Evolutionary conservation across 2,329 filamentous ascomycete species (phyloP), one percentile per base, ranked within the genome.

Genomic region (Monosporascus ibericus): DNA sequence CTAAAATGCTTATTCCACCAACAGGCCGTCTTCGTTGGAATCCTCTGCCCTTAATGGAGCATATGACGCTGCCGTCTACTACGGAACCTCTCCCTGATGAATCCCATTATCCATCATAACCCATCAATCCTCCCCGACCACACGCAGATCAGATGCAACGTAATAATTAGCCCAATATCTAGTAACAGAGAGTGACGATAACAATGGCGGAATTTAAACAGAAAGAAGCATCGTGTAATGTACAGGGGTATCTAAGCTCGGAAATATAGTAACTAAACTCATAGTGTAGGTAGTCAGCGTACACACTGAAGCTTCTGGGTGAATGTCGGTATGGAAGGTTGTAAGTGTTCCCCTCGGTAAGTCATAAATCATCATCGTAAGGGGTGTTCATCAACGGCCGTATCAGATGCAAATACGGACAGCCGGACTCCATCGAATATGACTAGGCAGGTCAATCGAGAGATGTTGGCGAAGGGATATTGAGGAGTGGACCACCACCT

Each of bases 401-500:
- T 44, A 44, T 44, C 5, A 6, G 20, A 44, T 3, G 22, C 42
- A 27, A 6, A 24, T 44, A 44, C n/a, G 14, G n/a, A 20, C 20
- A 22, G n/a, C n/a, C 11, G 39, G 18, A 42, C 39, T 42, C 39
- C 17, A n/a, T 42, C 39, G 8, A 22, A 42, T 42, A 42, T 11
- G 39, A 27, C 8, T 27, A 11, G 27, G 20, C 20, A 18, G n/a
- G 40, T 51, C 44, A 58, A 58, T 48, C 58, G 51, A 20, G 20
- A 36, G 54, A 55, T 47, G 36, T 57, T 44, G 53, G 47, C 48
- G 56, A 55, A 44, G 61, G 47, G 24, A 56, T 55, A 6, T 50
- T 52, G 37, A 53, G 46, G 18, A 57, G 27, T 3, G 63, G 63
- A 53, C 60, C 63, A 18, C 56, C 57, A n/a, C 42, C 11, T 8